A percentile compares a stretch with the other conserved stretches of the same genome.
phyloP scores from a whole-genome alignment of 2,329 filamentous ascomycete species.

The Allantophomopsis cytisporea region DNA sequence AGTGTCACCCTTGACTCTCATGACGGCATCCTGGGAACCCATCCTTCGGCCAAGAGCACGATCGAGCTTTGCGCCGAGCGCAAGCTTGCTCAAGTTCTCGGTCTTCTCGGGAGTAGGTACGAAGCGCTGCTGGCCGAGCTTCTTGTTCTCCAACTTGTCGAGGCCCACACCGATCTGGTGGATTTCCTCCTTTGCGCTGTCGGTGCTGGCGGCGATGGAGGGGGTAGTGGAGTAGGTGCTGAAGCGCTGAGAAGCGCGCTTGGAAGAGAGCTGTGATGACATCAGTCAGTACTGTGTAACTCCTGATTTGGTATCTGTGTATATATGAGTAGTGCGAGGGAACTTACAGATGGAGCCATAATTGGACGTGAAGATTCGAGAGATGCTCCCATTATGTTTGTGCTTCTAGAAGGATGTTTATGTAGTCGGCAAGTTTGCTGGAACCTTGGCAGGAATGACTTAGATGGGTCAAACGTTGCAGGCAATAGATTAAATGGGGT shows the following conservation, averaged over 20 bases:
- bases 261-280: conserved; percentile 22
- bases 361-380: conserved; percentile 40
- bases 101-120: conserved; percentile 50
- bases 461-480: too few relatives aligned
- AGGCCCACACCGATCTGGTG: conserved; percentile 50
- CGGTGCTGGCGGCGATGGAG: conserved; percentile 27
- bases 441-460: too few relatives aligned
- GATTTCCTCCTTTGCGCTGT: conserved; percentile 27
- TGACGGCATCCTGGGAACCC: conserved; percentile 58
- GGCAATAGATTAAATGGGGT: too few relatives aligned
- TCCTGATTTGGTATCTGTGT: neutral
- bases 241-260: conserved; percentile 35
- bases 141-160: conserved; percentile 56
- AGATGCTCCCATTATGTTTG: conserved; percentile 23
- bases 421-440: too few relatives aligned
- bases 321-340: neutral
- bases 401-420: neutral
- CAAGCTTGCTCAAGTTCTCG: conserved; percentile 56
- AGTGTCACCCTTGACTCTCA: conserved; percentile 23
- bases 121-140: conserved; percentile 53
- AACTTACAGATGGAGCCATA: conserved; percentile 36
- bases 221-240: conserved; percentile 34
- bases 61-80: conserved; percentile 62
- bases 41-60: conserved; percentile 55
- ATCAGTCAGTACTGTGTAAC: conserved; percentile 3